A percentile compares a stretch with the other conserved stretches of the same genome.
These are phyloP conservation scores for Corymbia citriodora DNA, from an alignment of 441 rosid genomes.

Conservation along the genomic window DNA sequence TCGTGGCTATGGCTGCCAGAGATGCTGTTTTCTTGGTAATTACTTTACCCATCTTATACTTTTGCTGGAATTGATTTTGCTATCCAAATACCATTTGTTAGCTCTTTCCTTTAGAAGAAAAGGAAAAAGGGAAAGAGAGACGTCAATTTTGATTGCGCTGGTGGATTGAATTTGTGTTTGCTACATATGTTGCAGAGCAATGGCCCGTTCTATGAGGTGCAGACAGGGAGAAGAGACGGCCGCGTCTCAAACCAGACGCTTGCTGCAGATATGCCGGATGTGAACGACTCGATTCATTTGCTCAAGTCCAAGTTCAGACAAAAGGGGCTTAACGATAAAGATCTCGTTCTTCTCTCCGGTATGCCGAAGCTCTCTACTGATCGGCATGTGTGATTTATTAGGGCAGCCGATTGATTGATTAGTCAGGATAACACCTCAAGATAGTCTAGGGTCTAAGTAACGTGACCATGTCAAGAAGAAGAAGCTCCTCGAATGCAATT, in stretches of 20 bases:
- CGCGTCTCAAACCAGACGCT: constrained; percentile 22
- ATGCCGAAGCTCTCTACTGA: not conserved
- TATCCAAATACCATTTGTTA: not conserved
- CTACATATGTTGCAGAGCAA: constrained; percentile 31
- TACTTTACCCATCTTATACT: not conserved
- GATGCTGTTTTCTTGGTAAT: constrained; percentile 57
- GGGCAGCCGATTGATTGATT: not conserved
- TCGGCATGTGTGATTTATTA: not conserved
- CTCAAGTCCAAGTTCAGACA: too few relatives aligned
- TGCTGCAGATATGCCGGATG: constrained; percentile 48
- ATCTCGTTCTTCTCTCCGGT: too few relatives aligned
- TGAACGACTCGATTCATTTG: constrained; percentile 36
- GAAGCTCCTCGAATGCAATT: not conserved
- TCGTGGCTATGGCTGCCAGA: constrained; percentile 75
- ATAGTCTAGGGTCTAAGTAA: not conserved
- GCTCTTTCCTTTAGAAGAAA: not conserved
- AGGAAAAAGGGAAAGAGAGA: not conserved
- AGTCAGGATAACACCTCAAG: not conserved
- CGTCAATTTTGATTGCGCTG: not conserved
- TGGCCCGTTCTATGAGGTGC: constrained; percentile 54
- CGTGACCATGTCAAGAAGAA: not conserved
- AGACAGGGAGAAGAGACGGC: constrained; percentile 72
- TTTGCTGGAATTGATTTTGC: not conserved
- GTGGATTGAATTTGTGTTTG: not conserved
- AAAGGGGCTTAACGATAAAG: too few relatives aligned